Evolutionary conservation across 2,329 filamentous ascomycete species (phyloP), one percentile per base, ranked within the genome.

Genomic region (Fusarium robinianum): DNA sequence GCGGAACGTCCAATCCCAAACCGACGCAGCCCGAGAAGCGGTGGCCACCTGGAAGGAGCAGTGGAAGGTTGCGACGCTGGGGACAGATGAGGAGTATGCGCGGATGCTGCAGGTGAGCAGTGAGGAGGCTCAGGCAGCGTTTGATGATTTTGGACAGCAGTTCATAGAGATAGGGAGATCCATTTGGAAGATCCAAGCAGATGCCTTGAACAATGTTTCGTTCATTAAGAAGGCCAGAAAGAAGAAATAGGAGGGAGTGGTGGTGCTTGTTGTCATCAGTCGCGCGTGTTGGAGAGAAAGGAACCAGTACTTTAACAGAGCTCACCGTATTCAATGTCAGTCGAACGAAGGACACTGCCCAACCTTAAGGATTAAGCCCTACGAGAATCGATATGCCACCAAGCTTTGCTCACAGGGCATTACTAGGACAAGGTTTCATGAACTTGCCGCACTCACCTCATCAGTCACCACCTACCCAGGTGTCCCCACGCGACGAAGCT

Each of bases 41-140:
- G 49, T 79, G 2, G 27, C 51, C 3, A 31, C 11, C 5, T 79
- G 72, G 72, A 74, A 72, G 51, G 39, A 12, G 41, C 25, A 25
- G 6, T 80, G 71, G 71, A 63, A 47, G 21, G 24, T 46, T 1
- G 63, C 69, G 3, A 78, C 72, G 0, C 70, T 78, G 10, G 46
- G 49, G 1, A 29, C 33, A 4, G 41, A 41, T 1, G 53, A 45
- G 1, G 37, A 50, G 12, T 48, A 33, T 7, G 16, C 12, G 0
- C 8, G 25, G 21, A 16, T 41, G n/a, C 10, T 46, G 4, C 8
- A 8, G 3, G 35, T 22, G 5, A 32, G 14, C 1, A 11, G 10
- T 21, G 10, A 35, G 5, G 16, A 27, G 11, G 44, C 15, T 0
- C 1, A 43, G 4, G n/a, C 2, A 0, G 18, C 25, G 5, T 5